Evolutionary conservation across 495 filamentous ascomycete species (phyloP), one percentile per base, ranked within the genome.

Genomic region (Amorphotheca resinae): DNA sequence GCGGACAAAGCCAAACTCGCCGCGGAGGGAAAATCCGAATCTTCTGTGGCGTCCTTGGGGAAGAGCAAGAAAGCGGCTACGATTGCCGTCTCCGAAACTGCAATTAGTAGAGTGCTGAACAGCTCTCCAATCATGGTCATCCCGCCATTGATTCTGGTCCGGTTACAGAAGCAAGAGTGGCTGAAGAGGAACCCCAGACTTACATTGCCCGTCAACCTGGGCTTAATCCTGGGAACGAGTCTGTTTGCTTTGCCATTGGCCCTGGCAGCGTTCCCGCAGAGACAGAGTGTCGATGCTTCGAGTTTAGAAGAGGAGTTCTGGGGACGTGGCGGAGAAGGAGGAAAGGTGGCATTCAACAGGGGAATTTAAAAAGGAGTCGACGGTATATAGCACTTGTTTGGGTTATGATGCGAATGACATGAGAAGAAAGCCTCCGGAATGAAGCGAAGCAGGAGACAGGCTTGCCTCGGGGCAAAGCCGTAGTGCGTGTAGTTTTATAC

Each of bases 81-180:
- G 9, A 59, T 95, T 11, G 91, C 91, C 0, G 93, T 98, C 5
- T 75, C 76, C 18, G 89, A 98, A 67, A 96, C 91, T 28, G 93
- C 91, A 1, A 63, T 91, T 17, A 84, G 77, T 47, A 75, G 91
- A 23, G 85, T 96, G 23, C 62, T 96, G 49, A 98, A 95, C 61
- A 80, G 87, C 41, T 93, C 83, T 1, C 91, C 91, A 0, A 89
- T 98, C 62, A 98, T 98, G 91, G 87, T 93, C 3, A 64, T 98
- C 17, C 91, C 91, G 17, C 82, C 88, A 20, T 64, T 95, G 48
- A 64, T 89, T 28, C 68, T 95, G 44, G 80, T 95, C n/a, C 64
- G 77, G 39, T 61, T 95, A 42, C 88, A 95, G 68, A 68, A 72
- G 56, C 78, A 72, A 17, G 60, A 75, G 32, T 93, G 84, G 86